phyloP scores from a whole-genome alignment of 768 basidiomycete genomes.

The Tulasnella sp. region DNA sequence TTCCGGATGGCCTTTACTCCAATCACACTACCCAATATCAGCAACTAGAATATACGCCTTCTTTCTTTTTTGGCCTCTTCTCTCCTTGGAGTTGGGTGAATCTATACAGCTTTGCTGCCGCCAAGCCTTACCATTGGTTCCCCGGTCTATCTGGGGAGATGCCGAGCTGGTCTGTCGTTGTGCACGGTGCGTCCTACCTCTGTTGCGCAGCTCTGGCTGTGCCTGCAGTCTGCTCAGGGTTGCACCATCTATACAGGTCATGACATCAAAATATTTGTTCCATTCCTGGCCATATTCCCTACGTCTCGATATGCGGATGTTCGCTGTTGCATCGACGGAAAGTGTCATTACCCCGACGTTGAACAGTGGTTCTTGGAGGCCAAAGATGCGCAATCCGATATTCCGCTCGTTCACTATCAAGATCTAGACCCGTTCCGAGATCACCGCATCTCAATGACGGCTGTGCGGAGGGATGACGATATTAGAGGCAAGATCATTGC shows the following conservation, averaged over 20 bases:
- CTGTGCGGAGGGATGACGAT: neutral
- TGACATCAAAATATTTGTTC: neutral
- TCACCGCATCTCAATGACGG: neutral
- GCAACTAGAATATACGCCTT: neutral
- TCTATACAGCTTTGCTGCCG: neutral
- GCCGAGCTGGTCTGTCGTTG: neutral
- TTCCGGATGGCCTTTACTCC: neutral
- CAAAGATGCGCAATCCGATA: neutral
- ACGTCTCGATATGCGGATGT: neutral
- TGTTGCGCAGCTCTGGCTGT: neutral
- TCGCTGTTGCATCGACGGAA: neutral
- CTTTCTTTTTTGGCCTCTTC: neutral
- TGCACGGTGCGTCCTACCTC: neutral
- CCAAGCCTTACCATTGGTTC: neutral
- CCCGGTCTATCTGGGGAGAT: neutral
- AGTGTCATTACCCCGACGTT: neutral
- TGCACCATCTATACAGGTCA: neutral
- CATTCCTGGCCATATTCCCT: neutral
- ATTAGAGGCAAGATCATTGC: neutral
- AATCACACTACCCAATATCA: neutral
- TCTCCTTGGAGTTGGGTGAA: neutral
- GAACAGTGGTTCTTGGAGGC: neutral
- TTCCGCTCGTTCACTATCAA: neutral
- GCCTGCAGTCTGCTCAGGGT: neutral
- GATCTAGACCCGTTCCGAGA: neutral